Conservation (phyloP, 1,284 basidiomycete genomes). For the Ceratorhiza oryzae-sativae region DNA sequence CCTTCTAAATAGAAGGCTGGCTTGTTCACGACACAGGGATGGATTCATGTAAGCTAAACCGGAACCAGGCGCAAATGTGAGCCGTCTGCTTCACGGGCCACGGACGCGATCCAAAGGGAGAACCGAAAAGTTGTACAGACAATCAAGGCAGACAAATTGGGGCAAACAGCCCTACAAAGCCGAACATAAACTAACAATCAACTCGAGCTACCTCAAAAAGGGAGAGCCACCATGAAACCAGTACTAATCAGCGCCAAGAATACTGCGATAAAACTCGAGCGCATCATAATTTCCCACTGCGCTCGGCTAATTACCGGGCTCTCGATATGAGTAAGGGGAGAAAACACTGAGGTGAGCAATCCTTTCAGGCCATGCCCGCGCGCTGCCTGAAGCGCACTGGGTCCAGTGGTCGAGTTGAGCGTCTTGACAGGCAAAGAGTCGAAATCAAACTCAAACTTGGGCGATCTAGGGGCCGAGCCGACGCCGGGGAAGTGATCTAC, state of each 20-base stretch:
- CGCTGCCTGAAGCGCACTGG: neutral
- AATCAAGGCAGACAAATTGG: no score
- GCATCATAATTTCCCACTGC: conserved; percentile 27
- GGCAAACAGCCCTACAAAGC: no score
- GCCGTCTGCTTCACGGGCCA: no score
- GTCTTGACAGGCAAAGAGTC: conserved; percentile 11
- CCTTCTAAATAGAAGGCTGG: no score
- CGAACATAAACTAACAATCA: no score
- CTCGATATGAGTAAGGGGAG: conserved; percentile 1
- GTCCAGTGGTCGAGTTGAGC: neutral
- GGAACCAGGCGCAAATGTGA: no score
- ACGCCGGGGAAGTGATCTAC: neutral
- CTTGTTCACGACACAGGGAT: no score
- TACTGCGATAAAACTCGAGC: neutral
- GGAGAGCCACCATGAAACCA: neutral
- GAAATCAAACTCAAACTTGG: conserved; percentile 14
- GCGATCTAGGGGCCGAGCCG: neutral
- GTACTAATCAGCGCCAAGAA: neutral
- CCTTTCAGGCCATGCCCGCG: conserved; percentile 2
- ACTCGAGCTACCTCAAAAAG: no score
- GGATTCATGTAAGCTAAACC: no score
- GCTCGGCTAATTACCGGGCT: conserved; percentile 25
- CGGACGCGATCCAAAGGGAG: no score
- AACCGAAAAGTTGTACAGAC: no score
- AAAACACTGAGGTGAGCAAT: neutral